Percentiles rank a stretch among this genome's conserved stretches.
Evolutionary conservation across 371 early-diverging fungal genomes (phyloP).

Genomic region (Mortierella sp.): DNA sequence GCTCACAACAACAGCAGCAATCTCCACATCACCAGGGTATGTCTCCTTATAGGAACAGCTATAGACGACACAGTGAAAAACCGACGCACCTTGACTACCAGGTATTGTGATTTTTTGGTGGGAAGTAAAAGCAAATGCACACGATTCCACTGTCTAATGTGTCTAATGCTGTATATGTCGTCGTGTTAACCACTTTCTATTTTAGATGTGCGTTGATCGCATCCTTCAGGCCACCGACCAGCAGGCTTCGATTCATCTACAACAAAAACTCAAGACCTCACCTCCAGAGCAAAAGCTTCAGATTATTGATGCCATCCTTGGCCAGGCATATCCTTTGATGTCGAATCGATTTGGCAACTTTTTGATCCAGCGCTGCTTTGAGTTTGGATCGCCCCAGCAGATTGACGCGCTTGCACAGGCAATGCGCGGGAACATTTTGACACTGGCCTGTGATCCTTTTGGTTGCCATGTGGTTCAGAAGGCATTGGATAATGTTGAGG

Average conservation of each 20-base stretch:
- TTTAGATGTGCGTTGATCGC: slow-evolving; percentile 65
- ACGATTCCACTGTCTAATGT: too few relatives aligned
- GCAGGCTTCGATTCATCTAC: slow-evolving; percentile 79
- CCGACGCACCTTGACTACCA: slow-evolving; percentile 52
- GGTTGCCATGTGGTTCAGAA: slow-evolving; percentile 87
- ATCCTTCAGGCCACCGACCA: slow-evolving; percentile 82
- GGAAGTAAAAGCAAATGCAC: too few relatives aligned
- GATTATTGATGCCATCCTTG: slow-evolving; percentile 71
- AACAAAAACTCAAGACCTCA: slow-evolving; percentile 75
- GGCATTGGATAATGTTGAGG: slow-evolving; percentile 74
- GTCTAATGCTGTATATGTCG: too few relatives aligned
- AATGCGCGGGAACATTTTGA: slow-evolving; percentile 73
- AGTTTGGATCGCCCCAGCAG: slow-evolving; percentile 72
- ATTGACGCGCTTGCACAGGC: slow-evolving; percentile 63
- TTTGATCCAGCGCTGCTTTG: slow-evolving; percentile 78
- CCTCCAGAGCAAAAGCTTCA: slow-evolving; percentile 62
- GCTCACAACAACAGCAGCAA: slow-evolving; percentile 19
- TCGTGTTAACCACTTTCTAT: too few relatives aligned
- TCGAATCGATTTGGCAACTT: slow-evolving; percentile 86
- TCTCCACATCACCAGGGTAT: slow-evolving; percentile 15
- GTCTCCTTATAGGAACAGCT: slow-evolving; percentile 23
- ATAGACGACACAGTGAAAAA: slow-evolving; percentile 48
- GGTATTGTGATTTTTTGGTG: too few relatives aligned
- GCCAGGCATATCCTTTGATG: slow-evolving; percentile 70
- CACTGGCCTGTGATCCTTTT: slow-evolving; percentile 78